These are phyloP conservation scores for Metahyphopichia silvanorum DNA, from an alignment of 805 yeast species.

Conservation along the genomic window DNA sequence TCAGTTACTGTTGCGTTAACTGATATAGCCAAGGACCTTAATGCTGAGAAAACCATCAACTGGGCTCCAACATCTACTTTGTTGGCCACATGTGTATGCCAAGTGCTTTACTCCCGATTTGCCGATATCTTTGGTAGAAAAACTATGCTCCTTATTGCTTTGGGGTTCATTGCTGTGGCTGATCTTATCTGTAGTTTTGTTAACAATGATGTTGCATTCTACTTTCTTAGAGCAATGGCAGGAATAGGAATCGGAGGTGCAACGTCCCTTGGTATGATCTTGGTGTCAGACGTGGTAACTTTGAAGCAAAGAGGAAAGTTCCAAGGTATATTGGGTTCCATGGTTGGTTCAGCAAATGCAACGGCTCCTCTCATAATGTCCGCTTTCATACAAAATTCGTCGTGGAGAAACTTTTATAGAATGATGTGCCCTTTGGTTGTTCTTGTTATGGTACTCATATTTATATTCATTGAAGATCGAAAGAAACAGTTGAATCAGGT, in stretches of 20 bases:
- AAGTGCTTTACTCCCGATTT: slow-evolving; percentile 69
- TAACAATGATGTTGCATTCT: slow-evolving; percentile 42
- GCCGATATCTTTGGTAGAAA: slow-evolving; percentile 64
- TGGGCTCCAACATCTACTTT: slow-evolving; percentile 77
- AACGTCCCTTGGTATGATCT: slow-evolving; percentile 47
- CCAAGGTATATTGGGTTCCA: slow-evolving; percentile 52
- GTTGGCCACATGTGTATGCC: slow-evolving; percentile 68
- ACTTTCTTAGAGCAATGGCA: slow-evolving; percentile 50
- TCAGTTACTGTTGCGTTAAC: slow-evolving; percentile 45
- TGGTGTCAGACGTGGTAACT: slow-evolving; percentile 55
- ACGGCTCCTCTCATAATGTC: slow-evolving; percentile 56
- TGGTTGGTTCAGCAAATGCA: slow-evolving; percentile 48
- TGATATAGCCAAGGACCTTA: slow-evolving; percentile 38
- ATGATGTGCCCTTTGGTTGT: slow-evolving; percentile 41
- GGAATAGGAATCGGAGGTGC: slow-evolving; percentile 62
- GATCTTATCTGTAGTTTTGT: slow-evolving; percentile 42
- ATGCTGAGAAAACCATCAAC: slow-evolving; percentile 43
- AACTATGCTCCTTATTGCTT: slow-evolving; percentile 40
- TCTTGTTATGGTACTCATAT: slow-evolving; percentile 22
- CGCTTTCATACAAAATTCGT: slow-evolving; percentile 37
- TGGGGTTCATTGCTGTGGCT: slow-evolving; percentile 42
- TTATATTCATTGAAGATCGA: slow-evolving; percentile 29
- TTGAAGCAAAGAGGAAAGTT: slow-evolving; percentile 50
- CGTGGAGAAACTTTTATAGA: slow-evolving; percentile 55
- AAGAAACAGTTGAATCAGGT: slow-evolving; percentile 18